These are phyloP conservation scores for Neonectria ditissima DNA, from an alignment of 2,329 filamentous ascomycete genomes.

Conservation along the genomic window DNA sequence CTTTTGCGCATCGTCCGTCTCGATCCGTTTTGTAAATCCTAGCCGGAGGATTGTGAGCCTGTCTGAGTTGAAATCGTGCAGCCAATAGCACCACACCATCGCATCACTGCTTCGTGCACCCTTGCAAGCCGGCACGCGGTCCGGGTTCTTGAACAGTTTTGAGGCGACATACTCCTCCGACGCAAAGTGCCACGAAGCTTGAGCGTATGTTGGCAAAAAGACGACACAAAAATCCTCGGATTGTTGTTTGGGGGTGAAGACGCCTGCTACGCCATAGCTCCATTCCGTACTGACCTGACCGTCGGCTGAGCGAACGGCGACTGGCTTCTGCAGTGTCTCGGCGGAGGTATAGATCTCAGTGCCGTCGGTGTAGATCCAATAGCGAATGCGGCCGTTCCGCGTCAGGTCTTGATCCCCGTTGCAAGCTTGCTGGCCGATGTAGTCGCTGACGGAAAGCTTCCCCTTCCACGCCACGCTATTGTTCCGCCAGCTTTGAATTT, in stretches of 20 bases:
- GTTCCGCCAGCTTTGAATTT: conserved; percentile 8
- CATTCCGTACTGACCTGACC: not conserved
- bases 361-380: conserved; percentile 8
- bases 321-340: conserved; percentile 2
- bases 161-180: conserved; percentile 7
- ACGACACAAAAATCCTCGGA: not conserved
- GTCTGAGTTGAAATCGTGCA: conserved; percentile 3
- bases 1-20: not conserved
- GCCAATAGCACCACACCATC: conserved; percentile 4
- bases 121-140: not conserved
- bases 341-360: not conserved
- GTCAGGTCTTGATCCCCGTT: conserved; percentile 4
- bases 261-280: conserved; percentile 6
- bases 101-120: not conserved
- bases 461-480: conserved; percentile 6
- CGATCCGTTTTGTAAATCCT: not conserved
- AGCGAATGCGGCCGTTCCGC: not conserved
- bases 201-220: not conserved
- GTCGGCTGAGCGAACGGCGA: not conserved
- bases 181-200: conserved; percentile 3
- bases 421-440: conserved; percentile 1
- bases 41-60: conserved; percentile 1
- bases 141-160: not conserved
- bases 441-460: conserved; percentile 3
- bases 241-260: not conserved